Evolutionary conservation across 345 rosid genomes (phyloP).

Genomic region (Physaria fendleri): DNA sequence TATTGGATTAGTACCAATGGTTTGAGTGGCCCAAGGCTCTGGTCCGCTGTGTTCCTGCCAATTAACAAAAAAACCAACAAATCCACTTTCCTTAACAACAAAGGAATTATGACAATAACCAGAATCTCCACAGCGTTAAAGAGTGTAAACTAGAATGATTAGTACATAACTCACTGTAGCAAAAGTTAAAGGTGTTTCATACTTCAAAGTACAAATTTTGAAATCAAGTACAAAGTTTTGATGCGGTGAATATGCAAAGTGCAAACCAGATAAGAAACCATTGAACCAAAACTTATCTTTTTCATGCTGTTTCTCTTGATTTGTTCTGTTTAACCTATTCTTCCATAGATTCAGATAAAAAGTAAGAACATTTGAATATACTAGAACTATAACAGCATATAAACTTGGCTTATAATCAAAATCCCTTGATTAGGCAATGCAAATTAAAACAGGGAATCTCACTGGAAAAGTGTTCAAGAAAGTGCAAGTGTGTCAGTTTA

Average conservation of each 20-base stretch:
- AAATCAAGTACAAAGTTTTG: constrained; percentile 18
- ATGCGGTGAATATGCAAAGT: constrained; percentile 14
- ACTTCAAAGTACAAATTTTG: constrained; percentile 20
- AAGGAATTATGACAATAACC: constrained; percentile 25
- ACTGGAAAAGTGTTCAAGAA: constrained; percentile 1
- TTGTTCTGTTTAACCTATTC: neutral
- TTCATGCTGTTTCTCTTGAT: no score
- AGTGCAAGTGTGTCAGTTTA: constrained; percentile 1
- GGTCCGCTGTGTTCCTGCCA: constrained; percentile 20
- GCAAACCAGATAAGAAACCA: neutral
- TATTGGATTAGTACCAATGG: constrained; percentile 22
- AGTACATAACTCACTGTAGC: constrained; percentile 1
- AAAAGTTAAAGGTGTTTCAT: constrained; percentile 25
- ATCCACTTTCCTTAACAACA: constrained; percentile 37
- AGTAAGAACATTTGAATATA: neutral
- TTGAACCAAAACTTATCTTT: no score
- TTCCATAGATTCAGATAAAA: neutral
- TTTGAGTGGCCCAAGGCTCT: constrained; percentile 26
- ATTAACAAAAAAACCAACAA: constrained; percentile 21
- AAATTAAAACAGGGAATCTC: constrained; percentile 11
- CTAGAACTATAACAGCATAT: constrained; percentile 2
- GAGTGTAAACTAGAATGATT: constrained; percentile 20
- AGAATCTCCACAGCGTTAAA: constrained; percentile 19
- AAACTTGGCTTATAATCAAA: neutral
- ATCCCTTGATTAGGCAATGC: constrained; percentile 2